These are phyloP conservation scores for Myxozyma nipponensis DNA, from an alignment of 805 yeast species.

Conservation along the genomic window DNA sequence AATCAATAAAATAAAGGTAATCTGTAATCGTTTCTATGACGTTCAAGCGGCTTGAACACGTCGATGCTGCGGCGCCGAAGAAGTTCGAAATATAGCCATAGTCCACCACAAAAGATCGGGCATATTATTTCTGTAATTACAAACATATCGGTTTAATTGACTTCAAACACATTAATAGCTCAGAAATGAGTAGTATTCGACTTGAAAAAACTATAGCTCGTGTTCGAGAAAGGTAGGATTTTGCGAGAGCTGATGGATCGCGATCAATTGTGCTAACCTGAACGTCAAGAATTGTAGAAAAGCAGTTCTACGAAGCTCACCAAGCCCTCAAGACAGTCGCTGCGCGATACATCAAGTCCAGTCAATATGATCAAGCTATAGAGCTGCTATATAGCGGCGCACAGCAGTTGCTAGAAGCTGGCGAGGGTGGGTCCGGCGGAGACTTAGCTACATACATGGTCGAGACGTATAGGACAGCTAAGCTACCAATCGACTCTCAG, in stretches of 20 bases:
- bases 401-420: conserved; percentile 58
- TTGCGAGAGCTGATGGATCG: background rate
- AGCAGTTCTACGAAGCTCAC: conserved; percentile 90
- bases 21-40: no score
- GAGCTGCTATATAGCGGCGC: conserved; percentile 73
- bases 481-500: conserved; percentile 42
- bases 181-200: conserved; percentile 2
- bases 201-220: conserved; percentile 8
- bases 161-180: background rate
- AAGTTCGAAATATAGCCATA: background rate
- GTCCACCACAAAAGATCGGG: no score
- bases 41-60: no score
- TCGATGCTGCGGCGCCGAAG: background rate
- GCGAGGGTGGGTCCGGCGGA: conserved; percentile 75
- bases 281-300: conserved; percentile 54
- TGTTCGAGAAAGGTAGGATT: conserved; percentile 5
- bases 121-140: no score
- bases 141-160: no score
- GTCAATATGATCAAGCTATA: conserved; percentile 65
- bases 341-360: conserved; percentile 70
- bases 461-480: conserved; percentile 60
- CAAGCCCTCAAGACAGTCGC: conserved; percentile 89
- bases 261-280: background rate
- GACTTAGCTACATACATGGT: conserved; percentile 71
- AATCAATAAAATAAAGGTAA: no score